Conservation (phyloP, 441 rosid genomes). For the Adansonia madagascariensis region DNA sequence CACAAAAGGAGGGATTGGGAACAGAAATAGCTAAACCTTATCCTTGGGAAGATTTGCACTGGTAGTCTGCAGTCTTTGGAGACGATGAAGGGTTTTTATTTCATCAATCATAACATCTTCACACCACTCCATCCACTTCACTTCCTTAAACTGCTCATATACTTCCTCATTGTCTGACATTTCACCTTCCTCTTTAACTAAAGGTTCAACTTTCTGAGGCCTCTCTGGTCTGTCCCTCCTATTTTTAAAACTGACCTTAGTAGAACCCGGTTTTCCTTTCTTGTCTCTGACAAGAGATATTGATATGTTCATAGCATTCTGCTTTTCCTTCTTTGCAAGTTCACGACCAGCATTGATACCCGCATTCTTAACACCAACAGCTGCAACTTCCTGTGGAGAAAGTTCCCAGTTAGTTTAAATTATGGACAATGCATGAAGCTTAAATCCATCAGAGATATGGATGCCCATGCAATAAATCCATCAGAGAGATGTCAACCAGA, state of each 20-base stretch:
- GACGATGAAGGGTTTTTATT: slow-evolving; percentile 79
- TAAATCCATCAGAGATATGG: too few species aligned
- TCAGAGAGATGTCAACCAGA: background rate
- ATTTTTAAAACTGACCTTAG: slow-evolving; percentile 41
- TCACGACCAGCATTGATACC: slow-evolving; percentile 71
- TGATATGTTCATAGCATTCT: slow-evolving; percentile 48
- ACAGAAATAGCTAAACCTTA: slow-evolving; percentile 46
- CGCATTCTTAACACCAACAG: slow-evolving; percentile 72
- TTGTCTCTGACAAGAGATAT: slow-evolving; percentile 53
- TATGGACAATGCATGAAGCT: background rate
- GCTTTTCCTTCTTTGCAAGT: slow-evolving; percentile 67
- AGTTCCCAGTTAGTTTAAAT: background rate
- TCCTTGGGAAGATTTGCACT: slow-evolving; percentile 98
- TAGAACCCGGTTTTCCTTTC: slow-evolving; percentile 58
- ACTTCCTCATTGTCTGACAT: slow-evolving; percentile 97
- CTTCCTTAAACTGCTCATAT: slow-evolving; percentile 95
- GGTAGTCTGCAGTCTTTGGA: slow-evolving; percentile 87
- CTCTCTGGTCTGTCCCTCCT: slow-evolving; percentile 62
- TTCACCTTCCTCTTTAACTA: slow-evolving; percentile 97
- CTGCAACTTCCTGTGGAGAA: slow-evolving; percentile 73
- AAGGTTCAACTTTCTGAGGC: slow-evolving; percentile 66
- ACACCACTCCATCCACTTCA: slow-evolving; percentile 99
- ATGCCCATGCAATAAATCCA: background rate
- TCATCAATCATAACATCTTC: slow-evolving; percentile 87
- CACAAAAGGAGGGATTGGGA: slow-evolving; percentile 8